Conservation (phyloP, 163 green algal genomes). For the Scenedesmus sp. region DNA sequence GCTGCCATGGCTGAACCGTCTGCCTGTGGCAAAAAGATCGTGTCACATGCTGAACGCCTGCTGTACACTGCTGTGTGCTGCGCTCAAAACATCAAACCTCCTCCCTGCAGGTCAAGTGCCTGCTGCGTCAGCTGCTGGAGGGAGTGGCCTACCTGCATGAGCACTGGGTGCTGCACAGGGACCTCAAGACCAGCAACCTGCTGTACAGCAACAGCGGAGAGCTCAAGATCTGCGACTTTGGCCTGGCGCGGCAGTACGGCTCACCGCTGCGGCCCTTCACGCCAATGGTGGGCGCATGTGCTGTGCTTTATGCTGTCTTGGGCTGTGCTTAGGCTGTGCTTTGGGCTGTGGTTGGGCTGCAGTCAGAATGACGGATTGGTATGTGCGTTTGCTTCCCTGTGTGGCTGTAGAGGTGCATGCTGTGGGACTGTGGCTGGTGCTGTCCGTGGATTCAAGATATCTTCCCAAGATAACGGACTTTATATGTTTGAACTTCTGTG, state of each 20-base stretch:
- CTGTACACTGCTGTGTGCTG: not conserved
- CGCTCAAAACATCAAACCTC: not conserved
- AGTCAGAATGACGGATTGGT: no score
- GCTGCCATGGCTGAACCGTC: not conserved
- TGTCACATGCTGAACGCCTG: not conserved
- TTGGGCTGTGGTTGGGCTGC: no score
- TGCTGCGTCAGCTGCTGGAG: slow-evolving; percentile 91
- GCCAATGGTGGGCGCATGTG: slow-evolving; percentile 57
- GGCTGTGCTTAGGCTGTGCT: not conserved
- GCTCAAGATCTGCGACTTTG: slow-evolving; percentile 99
- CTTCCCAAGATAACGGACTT: not conserved
- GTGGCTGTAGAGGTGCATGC: no score
- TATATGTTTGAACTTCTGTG: not conserved
- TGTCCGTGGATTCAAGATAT: no score
- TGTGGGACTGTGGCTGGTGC: no score
- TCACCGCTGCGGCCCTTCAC: slow-evolving; percentile 87
- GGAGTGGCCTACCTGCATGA: slow-evolving; percentile 94
- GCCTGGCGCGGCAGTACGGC: slow-evolving; percentile 89
- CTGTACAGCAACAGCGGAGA: slow-evolving; percentile 96
- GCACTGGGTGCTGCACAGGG: slow-evolving; percentile 93
- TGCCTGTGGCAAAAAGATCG: no score
- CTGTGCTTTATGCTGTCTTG: not conserved
- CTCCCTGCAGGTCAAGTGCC: slow-evolving; percentile 86
- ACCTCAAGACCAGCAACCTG: slow-evolving; percentile 99
- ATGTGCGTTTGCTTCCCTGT: no score